phyloP scores from a whole-genome alignment of 1,139 yeast genomes.

The Yamadazyma friedrichii region DNA sequence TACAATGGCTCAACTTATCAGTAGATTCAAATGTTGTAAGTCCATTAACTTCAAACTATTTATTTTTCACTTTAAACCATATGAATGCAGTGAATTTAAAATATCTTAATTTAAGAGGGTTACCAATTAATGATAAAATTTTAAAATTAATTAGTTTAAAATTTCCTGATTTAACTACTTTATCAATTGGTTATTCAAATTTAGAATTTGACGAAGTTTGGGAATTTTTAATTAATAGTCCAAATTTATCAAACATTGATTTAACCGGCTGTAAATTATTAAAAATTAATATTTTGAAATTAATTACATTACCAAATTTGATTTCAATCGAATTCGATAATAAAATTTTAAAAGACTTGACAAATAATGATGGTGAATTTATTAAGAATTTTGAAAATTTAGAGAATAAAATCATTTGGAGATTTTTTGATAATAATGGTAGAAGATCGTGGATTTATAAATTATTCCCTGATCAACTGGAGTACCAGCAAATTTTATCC shows the following conservation, averaged over 20 bases:
- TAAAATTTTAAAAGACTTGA: conserved; percentile 38
- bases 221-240: conserved; percentile 40
- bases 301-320: conserved; percentile 29
- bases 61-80: conserved; percentile 55
- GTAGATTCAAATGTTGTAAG: conserved; percentile 68
- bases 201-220: conserved; percentile 50
- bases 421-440: conserved; percentile 59
- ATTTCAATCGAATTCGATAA: conserved; percentile 43
- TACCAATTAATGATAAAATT: conserved; percentile 59
- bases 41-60: conserved; percentile 58
- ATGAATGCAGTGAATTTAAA: conserved; percentile 51
- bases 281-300: conserved; percentile 19
- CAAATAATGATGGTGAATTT: conserved; percentile 33
- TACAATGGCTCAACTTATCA: conserved; percentile 77
- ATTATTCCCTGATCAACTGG: conserved; percentile 36
- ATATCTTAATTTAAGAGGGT: conserved; percentile 72
- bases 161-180: conserved; percentile 56
- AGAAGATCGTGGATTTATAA: conserved; percentile 82
- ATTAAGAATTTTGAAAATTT: conserved; percentile 17
- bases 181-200: conserved; percentile 60
- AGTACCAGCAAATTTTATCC: conserved; percentile 28
- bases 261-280: conserved; percentile 38
- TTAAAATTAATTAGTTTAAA: conserved; percentile 54
- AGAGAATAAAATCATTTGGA: conserved; percentile 45
- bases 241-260: conserved; percentile 31